phyloP scores from a whole-genome alignment of 371 early-diverging fungal species.

The Chytridium lagenaria region DNA sequence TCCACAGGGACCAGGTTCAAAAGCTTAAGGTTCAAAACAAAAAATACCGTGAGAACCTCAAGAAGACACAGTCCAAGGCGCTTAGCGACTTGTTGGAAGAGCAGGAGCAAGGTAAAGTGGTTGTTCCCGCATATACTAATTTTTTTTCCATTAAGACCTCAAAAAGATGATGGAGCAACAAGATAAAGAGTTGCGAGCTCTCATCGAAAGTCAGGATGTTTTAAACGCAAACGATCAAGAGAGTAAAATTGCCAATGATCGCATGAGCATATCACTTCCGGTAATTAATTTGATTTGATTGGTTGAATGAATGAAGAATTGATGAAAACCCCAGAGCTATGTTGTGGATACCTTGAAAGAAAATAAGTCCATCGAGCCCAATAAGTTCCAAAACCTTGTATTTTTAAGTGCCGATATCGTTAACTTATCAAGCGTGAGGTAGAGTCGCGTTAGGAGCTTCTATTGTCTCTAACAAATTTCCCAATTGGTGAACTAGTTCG shows the following conservation, averaged over 20 bases:
- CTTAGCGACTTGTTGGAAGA: constrained; percentile 19
- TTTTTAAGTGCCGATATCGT: constrained; percentile 50
- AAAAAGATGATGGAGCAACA: constrained; percentile 41
- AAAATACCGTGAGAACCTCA: constrained; percentile 17
- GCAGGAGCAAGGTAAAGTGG: constrained; percentile 35
- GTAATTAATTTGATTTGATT: background rate
- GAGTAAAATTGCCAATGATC: constrained; percentile 43
- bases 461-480: background rate
- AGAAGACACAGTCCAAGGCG: constrained; percentile 17
- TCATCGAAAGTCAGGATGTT: constrained; percentile 39
- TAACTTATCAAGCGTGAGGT: constrained; percentile 47
- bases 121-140: too few relatives aligned
- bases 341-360: constrained; percentile 47
- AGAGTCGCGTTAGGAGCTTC: background rate
- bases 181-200: constrained; percentile 40
- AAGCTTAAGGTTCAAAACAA: constrained; percentile 24
- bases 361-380: constrained; percentile 38
- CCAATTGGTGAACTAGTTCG: too few relatives aligned
- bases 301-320: background rate
- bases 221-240: constrained; percentile 43
- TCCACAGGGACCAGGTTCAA: constrained; percentile 15
- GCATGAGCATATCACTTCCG: constrained; percentile 42
- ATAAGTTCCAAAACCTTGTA: constrained; percentile 37
- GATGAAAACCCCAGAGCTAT: too few relatives aligned
- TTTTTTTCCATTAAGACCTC: too few relatives aligned